These are phyloP conservation scores for Teunomyces pallodes DNA, from an alignment of 805 yeast species.

Conservation along the genomic window DNA sequence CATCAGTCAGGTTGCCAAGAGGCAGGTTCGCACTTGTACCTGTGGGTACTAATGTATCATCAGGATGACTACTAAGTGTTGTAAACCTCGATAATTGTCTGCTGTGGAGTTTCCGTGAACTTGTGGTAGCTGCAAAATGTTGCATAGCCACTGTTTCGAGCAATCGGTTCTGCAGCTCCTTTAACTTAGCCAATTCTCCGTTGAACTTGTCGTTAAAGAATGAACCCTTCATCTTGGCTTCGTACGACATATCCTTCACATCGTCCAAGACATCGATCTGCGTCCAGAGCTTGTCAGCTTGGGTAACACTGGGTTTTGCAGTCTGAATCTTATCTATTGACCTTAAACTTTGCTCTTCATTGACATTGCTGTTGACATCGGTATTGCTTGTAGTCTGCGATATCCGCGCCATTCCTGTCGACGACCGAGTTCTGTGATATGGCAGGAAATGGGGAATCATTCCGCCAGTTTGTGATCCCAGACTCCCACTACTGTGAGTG, in stretches of 20 bases:
- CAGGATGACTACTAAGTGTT: not conserved
- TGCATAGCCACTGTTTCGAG: slow-evolving; percentile 34
- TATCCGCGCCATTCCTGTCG: slow-evolving; percentile 17
- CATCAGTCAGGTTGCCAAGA: slow-evolving; percentile 15
- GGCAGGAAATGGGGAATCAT: slow-evolving; percentile 1
- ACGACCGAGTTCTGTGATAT: slow-evolving; percentile 4
- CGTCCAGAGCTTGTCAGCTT: slow-evolving; percentile 80
- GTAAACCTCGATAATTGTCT: slow-evolving; percentile 6
- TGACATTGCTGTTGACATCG: slow-evolving; percentile 6
- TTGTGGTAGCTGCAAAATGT: slow-evolving; percentile 21
- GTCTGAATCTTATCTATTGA: slow-evolving; percentile 50
- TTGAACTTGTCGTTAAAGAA: slow-evolving; percentile 53
- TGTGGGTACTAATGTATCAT: not conserved
- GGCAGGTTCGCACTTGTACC: not conserved
- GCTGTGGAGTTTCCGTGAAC: slow-evolving; percentile 7
- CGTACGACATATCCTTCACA: slow-evolving; percentile 57
- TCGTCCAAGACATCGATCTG: slow-evolving; percentile 85
- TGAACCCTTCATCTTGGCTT: slow-evolving; percentile 42
- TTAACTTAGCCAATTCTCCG: slow-evolving; percentile 49
- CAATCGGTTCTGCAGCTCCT: slow-evolving; percentile 50
- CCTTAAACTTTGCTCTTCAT: slow-evolving; percentile 17
- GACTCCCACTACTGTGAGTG: not conserved
- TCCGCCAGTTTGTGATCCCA: not conserved
- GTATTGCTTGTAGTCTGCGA: not conserved
- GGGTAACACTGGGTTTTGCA: slow-evolving; percentile 57